These are phyloP conservation scores for Ceratocystiopsis brevicomis DNA, from an alignment of 2,329 filamentous ascomycete species.

Conservation along the genomic window DNA sequence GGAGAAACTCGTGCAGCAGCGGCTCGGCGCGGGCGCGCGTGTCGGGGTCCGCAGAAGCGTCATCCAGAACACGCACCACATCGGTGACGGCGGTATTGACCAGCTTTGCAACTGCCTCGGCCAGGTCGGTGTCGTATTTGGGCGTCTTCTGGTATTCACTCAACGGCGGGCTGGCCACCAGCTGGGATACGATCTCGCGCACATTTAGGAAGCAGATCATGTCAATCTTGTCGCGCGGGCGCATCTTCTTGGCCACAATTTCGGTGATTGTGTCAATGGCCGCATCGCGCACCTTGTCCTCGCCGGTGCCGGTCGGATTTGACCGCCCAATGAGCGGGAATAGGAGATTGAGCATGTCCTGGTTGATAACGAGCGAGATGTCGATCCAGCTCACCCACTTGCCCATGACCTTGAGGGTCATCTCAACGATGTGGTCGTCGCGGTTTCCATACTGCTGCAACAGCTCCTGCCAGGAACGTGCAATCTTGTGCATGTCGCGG, in stretches of 20 bases:
- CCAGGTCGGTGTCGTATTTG: constrained; percentile 86
- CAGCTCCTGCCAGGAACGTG: constrained; percentile 80
- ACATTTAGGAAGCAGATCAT: constrained; percentile 85
- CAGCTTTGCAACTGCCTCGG: constrained; percentile 84
- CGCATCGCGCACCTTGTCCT: constrained; percentile 71
- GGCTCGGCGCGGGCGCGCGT: constrained; percentile 60
- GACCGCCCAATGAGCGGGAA: constrained; percentile 73
- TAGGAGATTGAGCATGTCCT: constrained; percentile 66
- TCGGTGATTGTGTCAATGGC: constrained; percentile 92
- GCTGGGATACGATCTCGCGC: constrained; percentile 64
- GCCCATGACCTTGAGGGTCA: constrained; percentile 78
- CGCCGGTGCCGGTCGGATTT: constrained; percentile 35
- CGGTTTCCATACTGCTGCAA: constrained; percentile 56
- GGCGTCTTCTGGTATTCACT: constrained; percentile 61
- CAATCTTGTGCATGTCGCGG: constrained; percentile 76
- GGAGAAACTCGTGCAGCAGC: constrained; percentile 66
- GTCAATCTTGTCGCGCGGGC: constrained; percentile 75
- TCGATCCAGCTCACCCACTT: constrained; percentile 99
- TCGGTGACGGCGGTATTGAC: constrained; percentile 81
- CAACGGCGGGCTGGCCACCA: constrained; percentile 67
- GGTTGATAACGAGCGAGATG: constrained; percentile 80
- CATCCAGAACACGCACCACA: constrained; percentile 71
- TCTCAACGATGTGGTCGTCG: constrained; percentile 58
- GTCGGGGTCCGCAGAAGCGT: constrained; percentile 37
- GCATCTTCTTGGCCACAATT: constrained; percentile 97